Conservation (phyloP, 1,284 basidiomycete genomes). For the Leccinum subrobustum region DNA sequence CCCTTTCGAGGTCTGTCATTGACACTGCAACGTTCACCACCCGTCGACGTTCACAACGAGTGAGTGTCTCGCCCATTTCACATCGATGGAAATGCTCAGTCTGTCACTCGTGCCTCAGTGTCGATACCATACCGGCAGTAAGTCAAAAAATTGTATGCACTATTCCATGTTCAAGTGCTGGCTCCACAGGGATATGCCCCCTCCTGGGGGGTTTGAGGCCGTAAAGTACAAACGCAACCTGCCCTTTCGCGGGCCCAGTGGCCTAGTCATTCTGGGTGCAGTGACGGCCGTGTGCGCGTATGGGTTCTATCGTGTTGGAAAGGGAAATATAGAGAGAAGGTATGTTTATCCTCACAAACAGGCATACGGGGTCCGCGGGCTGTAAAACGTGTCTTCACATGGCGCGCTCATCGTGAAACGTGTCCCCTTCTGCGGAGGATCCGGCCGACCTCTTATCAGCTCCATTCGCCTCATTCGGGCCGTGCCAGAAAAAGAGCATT, state of each 20-base stretch:
- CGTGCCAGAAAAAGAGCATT: constrained; percentile 39
- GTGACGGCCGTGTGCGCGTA: constrained; percentile 85
- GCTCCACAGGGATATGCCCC: constrained; percentile 87
- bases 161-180: constrained; percentile 11
- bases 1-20: constrained; percentile 1
- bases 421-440: constrained; percentile 44
- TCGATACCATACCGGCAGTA: constrained; percentile 67
- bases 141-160: constrained; percentile 26
- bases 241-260: constrained; percentile 89
- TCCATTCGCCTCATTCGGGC: constrained; percentile 33
- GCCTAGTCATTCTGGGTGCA: constrained; percentile 82
- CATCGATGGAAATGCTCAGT: neutral
- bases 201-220: constrained; percentile 88
- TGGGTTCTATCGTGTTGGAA: constrained; percentile 91
- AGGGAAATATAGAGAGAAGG: constrained; percentile 92
- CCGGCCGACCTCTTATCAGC: constrained; percentile 62
- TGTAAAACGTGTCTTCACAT: constrained; percentile 57
- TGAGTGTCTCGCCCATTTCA: constrained; percentile 16
- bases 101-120: constrained; percentile 42
- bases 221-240: constrained; percentile 97
- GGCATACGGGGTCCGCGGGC: constrained; percentile 51
- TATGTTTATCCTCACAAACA: constrained; percentile 45
- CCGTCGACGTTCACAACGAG: constrained; percentile 11
- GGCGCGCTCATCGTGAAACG: constrained; percentile 34
- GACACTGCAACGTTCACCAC: constrained; percentile 4